Percentiles rank a stretch among this genome's conserved stretches.
Conservation (phyloP, 495 filamentous ascomycete genomes). For the Coniosporium apollinis region DNA sequence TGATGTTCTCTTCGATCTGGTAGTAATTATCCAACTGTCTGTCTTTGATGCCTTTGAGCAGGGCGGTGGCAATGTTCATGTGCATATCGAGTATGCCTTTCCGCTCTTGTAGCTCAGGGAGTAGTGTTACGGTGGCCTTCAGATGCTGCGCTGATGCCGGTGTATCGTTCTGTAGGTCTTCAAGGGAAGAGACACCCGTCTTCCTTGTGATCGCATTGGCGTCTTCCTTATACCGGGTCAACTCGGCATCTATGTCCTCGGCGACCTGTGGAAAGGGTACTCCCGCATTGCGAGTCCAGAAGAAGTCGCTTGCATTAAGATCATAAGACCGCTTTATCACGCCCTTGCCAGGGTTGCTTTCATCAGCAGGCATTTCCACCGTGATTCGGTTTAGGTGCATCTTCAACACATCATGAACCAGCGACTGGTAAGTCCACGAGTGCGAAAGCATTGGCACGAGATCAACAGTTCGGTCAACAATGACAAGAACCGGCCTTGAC, state of each 20-base stretch:
- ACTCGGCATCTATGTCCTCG: conserved; percentile 84
- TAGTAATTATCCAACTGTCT: conserved; percentile 92
- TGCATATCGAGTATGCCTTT: conserved; percentile 93
- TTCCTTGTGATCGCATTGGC: conserved; percentile 88
- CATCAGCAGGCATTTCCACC: conserved; percentile 64
- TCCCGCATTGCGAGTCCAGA: conserved; percentile 91
- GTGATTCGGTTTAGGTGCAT: conserved; percentile 97
- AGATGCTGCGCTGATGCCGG: conserved; percentile 82
- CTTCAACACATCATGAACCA: conserved; percentile 85
- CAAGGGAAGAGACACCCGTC: conserved; percentile 81
- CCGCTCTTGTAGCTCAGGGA: conserved; percentile 82
- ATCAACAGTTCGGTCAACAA: conserved; percentile 90
- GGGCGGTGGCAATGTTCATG: conserved; percentile 89
- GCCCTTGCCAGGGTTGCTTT: conserved; percentile 51
- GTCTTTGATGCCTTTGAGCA: conserved; percentile 81
- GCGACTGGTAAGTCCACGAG: conserved; percentile 96
- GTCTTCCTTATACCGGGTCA: conserved; percentile 90
- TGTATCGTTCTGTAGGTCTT: conserved; percentile 82
- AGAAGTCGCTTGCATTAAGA: conserved; percentile 81
- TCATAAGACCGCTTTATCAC: conserved; percentile 75
- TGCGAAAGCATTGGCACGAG: conserved; percentile 97
- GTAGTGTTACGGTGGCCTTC: conserved; percentile 81
- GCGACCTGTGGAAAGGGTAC: conserved; percentile 91
- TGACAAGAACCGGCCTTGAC: conserved; percentile 67
- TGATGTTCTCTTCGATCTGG: conserved; percentile 86